phyloP scores from a whole-genome alignment of 2,329 filamentous ascomycete species.

The Aspergillus uvarum region DNA sequence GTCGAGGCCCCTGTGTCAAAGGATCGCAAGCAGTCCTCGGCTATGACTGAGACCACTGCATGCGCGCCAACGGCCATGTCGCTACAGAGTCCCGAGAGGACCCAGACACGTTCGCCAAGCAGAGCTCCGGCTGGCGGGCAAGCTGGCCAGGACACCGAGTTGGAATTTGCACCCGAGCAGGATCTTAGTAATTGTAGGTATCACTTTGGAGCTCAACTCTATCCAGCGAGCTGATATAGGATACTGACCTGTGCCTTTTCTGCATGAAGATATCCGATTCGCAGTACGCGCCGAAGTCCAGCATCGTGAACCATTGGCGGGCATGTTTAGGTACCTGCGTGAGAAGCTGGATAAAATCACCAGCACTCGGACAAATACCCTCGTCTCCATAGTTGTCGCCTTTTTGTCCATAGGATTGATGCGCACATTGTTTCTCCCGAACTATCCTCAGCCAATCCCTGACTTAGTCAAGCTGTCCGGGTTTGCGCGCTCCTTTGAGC shows the following conservation, averaged over 20 bases:
- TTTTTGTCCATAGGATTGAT: conserved; percentile 66
- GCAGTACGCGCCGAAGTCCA: conserved; percentile 84
- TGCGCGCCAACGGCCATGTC: conserved; percentile 55
- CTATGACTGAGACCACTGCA: conserved; percentile 26
- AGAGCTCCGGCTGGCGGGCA: conserved; percentile 40
- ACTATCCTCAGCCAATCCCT: conserved; percentile 65
- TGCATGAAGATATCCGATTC: conserved; percentile 73
- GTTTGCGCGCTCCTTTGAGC: conserved; percentile 87
- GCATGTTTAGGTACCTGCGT: conserved; percentile 64
- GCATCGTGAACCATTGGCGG: conserved; percentile 81
- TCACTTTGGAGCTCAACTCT: conserved; percentile 26
- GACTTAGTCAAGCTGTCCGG: conserved; percentile 89
- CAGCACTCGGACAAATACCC: conserved; percentile 66
- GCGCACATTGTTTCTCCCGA: conserved; percentile 68
- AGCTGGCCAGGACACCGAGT: conserved; percentile 34
- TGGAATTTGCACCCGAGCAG: conserved; percentile 38
- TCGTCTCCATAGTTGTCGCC: conserved; percentile 61
- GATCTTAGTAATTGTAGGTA: conserved; percentile 53
- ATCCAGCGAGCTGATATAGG: conserved; percentile 27
- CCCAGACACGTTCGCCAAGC: conserved; percentile 58
- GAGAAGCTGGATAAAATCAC: conserved; percentile 61
- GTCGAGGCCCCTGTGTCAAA: conserved; percentile 42
- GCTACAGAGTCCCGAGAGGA: conserved; percentile 54
- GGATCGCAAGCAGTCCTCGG: conserved; percentile 25
- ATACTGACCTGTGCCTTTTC: conserved; percentile 35